Percentiles rank a stretch among this genome's conserved stretches.
phyloP scores from a whole-genome alignment of 345 rosid genomes.

The Dipteronia dyeriana region DNA sequence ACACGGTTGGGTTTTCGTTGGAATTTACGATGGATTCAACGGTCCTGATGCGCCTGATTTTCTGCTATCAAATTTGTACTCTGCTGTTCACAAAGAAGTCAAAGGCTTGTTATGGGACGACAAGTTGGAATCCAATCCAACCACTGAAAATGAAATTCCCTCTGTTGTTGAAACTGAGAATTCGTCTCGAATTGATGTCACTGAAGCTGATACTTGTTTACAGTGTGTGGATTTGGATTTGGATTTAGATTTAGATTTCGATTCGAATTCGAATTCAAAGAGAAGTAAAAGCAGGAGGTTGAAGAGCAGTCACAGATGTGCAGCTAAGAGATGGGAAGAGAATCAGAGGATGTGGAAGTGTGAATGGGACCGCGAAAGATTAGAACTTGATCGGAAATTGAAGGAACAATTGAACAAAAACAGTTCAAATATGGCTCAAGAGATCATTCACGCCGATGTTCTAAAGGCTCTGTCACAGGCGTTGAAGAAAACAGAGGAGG shows the following conservation, averaged over 20 bases:
- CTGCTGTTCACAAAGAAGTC: slow-evolving; percentile 74
- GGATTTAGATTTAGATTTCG: slow-evolving; percentile 21
- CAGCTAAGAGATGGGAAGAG: slow-evolving; percentile 63
- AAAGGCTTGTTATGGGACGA: slow-evolving; percentile 93
- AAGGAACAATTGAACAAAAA: slow-evolving; percentile 53
- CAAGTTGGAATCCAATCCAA: slow-evolving; percentile 35
- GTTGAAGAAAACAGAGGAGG: slow-evolving; percentile 81
- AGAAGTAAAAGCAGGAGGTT: slow-evolving; percentile 38
- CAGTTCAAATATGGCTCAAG: slow-evolving; percentile 30
- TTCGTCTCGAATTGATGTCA: background rate
- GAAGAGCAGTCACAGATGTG: slow-evolving; percentile 36
- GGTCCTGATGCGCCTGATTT: slow-evolving; percentile 98
- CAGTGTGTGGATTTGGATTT: slow-evolving; percentile 32
- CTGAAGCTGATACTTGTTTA: slow-evolving; percentile 33
- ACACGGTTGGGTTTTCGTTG: slow-evolving; percentile 91
- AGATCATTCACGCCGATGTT: slow-evolving; percentile 66
- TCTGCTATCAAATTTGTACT: slow-evolving; percentile 69
- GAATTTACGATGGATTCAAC: slow-evolving; percentile 96
- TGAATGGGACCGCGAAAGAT: slow-evolving; percentile 69
- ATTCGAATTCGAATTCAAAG: slow-evolving; percentile 32
- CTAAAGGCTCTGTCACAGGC: slow-evolving; percentile 82
- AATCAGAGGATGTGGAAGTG: slow-evolving; percentile 75
- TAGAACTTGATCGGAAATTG: slow-evolving; percentile 64
- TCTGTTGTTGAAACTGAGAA: background rate
- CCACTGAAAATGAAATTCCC: slow-evolving; percentile 14